Conservation (phyloP, 75 land plant genomes). For the Sequoiadendron giganteum region DNA sequence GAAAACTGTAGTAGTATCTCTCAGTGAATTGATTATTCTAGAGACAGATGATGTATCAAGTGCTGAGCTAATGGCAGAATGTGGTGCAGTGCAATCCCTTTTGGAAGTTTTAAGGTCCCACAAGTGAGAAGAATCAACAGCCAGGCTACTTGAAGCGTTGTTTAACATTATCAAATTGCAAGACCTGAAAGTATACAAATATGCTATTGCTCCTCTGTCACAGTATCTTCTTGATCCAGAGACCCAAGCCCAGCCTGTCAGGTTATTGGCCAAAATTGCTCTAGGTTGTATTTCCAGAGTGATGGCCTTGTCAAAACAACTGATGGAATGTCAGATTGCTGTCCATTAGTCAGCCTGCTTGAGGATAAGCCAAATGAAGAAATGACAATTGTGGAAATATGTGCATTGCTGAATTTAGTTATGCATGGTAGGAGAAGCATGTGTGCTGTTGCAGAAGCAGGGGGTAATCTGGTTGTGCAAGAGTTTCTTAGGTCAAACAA, state of each 20-base stretch:
- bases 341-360: conserved; percentile 86
- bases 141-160: conserved; percentile 78
- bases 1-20: conserved; percentile 70
- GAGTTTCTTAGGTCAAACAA: conserved; percentile 69
- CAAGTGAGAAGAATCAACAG: conserved; percentile 88
- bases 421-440: conserved; percentile 85
- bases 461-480: conserved; percentile 82
- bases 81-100: conserved; percentile 87
- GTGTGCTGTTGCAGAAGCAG: conserved; percentile 96
- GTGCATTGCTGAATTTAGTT: conserved; percentile 90
- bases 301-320: conserved; percentile 67
- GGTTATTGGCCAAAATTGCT: conserved; percentile 80
- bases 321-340: conserved; percentile 27
- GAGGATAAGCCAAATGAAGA: conserved; percentile 93
- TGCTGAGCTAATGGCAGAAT: conserved; percentile 81
- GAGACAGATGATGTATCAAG: conserved; percentile 74
- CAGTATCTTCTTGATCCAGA: conserved; percentile 89
- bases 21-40: no score
- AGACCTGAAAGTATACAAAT: conserved; percentile 71
- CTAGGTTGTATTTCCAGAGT: conserved; percentile 86
- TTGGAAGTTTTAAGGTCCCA: conserved; percentile 82
- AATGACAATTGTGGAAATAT: conserved; percentile 89
- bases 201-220: conserved; percentile 83
- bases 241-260: conserved; percentile 71
- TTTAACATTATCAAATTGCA: conserved; percentile 84